phyloP scores from a whole-genome alignment of 805 yeast species.

The Candida maris region DNA sequence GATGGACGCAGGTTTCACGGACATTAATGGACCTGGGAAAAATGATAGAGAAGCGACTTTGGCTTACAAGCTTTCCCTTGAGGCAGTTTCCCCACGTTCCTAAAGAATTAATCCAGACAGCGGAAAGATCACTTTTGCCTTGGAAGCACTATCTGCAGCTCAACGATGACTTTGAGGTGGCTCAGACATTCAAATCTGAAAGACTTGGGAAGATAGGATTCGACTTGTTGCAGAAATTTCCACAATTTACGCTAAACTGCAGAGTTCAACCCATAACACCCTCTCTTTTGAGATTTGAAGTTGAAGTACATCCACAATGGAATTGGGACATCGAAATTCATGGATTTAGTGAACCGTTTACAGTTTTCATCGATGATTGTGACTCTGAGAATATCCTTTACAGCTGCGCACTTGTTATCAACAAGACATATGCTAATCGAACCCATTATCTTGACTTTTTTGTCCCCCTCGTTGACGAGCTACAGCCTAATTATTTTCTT shows the following conservation, averaged over 20 bases:
- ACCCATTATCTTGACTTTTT: constrained; percentile 63
- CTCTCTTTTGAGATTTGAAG: constrained; percentile 57
- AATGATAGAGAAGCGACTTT: constrained; percentile 75
- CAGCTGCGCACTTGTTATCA: constrained; percentile 51
- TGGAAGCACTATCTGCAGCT: constrained; percentile 75
- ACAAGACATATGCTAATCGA: constrained; percentile 44
- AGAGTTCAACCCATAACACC: constrained; percentile 76
- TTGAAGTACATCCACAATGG: constrained; percentile 72
- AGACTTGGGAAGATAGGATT: constrained; percentile 57
- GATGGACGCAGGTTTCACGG: constrained; percentile 67
- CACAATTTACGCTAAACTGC: constrained; percentile 57
- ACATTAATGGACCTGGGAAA: constrained; percentile 62
- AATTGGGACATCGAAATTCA: constrained; percentile 69
- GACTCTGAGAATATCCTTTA: constrained; percentile 75
- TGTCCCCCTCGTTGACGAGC: constrained; percentile 54
- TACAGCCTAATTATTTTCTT: constrained; percentile 69
- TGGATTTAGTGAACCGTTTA: constrained; percentile 61
- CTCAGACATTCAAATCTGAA: constrained; percentile 74
- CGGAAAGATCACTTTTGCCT: constrained; percentile 79
- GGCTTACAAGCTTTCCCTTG: constrained; percentile 84
- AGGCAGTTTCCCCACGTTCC: constrained; percentile 80
- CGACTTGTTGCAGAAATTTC: constrained; percentile 67
- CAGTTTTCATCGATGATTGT: constrained; percentile 74
- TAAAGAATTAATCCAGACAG: constrained; percentile 59
- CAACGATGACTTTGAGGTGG: constrained; percentile 66